Percentiles rank a stretch among this genome's conserved stretches.
phyloP scores from a whole-genome alignment of 2,329 filamentous ascomycete genomes.

The Reticulascus tulasneorum region DNA sequence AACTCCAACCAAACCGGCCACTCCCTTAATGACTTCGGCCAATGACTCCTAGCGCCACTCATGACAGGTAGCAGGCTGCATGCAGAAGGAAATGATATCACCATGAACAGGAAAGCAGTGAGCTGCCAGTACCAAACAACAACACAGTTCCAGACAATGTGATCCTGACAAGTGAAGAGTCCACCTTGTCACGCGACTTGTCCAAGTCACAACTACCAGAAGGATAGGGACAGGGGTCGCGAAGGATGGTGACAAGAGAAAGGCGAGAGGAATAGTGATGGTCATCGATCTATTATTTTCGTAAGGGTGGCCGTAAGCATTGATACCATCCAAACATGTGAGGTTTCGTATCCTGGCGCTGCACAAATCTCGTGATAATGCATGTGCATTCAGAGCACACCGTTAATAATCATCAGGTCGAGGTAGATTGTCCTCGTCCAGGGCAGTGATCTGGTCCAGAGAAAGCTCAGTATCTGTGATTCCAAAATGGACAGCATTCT shows the following conservation, averaged over 20 bases:
- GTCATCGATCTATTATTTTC: slow-evolving; percentile 29
- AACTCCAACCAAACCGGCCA: slow-evolving; percentile 34
- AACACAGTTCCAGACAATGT: slow-evolving; percentile 4
- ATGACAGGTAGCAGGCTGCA: slow-evolving; percentile 22
- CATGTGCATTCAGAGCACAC: no score
- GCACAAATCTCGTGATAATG: no score
- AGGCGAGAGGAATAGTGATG: slow-evolving; percentile 10
- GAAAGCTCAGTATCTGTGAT: slow-evolving; percentile 46
- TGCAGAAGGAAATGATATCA: slow-evolving; percentile 13
- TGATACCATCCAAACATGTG: slow-evolving; percentile 9
- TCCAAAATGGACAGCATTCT: slow-evolving; percentile 58
- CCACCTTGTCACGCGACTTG: not conserved
- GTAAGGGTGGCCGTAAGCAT: slow-evolving; percentile 19
- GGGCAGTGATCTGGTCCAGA: slow-evolving; percentile 42
- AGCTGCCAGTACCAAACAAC: slow-evolving; percentile 10
- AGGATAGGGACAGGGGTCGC: not conserved
- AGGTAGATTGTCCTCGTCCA: slow-evolving; percentile 21
- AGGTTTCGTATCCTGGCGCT: slow-evolving; percentile 19
- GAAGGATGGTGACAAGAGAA: slow-evolving; percentile 1
- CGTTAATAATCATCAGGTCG: slow-evolving; percentile 20
- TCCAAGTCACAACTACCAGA: not conserved
- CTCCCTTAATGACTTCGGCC: slow-evolving; percentile 26
- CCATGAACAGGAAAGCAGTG: slow-evolving; percentile 11
- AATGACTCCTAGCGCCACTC: slow-evolving; percentile 38
- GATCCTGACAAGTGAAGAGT: slow-evolving; percentile 6